A percentile compares a stretch with the other conserved stretches of the same genome.
Evolutionary conservation across 768 basidiomycete genomes (phyloP).

Genomic region (Boletus vinaceobasis): DNA sequence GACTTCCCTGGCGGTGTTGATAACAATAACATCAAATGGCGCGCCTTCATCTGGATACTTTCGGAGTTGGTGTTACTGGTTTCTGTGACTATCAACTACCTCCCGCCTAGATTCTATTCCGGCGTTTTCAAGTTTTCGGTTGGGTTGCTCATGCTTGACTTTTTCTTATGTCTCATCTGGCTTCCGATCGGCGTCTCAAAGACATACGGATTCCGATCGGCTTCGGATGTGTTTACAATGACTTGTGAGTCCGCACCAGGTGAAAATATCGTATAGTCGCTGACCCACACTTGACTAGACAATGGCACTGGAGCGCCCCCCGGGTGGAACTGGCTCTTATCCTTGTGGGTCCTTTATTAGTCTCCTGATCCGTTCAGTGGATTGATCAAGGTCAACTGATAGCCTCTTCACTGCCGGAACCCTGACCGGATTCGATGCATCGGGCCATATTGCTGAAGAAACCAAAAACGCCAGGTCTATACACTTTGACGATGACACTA

Average conservation of each 20-base stretch:
- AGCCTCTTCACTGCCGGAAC: slow-evolving; percentile 87
- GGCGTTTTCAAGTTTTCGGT: slow-evolving; percentile 74
- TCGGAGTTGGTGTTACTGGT: slow-evolving; percentile 71
- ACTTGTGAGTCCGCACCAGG: slow-evolving; percentile 57
- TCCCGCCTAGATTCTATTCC: slow-evolving; percentile 75
- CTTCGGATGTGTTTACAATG: slow-evolving; percentile 79
- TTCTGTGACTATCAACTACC: slow-evolving; percentile 79
- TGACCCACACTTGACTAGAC: slow-evolving; percentile 42
- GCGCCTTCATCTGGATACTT: slow-evolving; percentile 79
- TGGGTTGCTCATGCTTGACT: slow-evolving; percentile 77
- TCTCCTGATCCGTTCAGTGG: background rate
- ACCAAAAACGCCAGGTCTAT: slow-evolving; percentile 72
- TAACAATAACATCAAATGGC: slow-evolving; percentile 76
- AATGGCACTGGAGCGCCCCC: slow-evolving; percentile 86
- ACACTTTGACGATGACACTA: background rate
- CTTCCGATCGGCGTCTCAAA: slow-evolving; percentile 86
- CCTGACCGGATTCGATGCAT: slow-evolving; percentile 87
- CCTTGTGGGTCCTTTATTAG: slow-evolving; percentile 52
- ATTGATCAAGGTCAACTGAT: slow-evolving; percentile 40
- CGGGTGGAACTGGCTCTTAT: slow-evolving; percentile 90
- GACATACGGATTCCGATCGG: slow-evolving; percentile 86
- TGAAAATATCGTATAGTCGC: background rate
- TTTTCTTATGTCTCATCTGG: slow-evolving; percentile 87
- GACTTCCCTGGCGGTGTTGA: slow-evolving; percentile 78
- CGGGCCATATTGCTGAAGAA: slow-evolving; percentile 86